Evolutionary conservation across 768 basidiomycete species (phyloP).

Genomic region (Flagelloscypha sp.): DNA sequence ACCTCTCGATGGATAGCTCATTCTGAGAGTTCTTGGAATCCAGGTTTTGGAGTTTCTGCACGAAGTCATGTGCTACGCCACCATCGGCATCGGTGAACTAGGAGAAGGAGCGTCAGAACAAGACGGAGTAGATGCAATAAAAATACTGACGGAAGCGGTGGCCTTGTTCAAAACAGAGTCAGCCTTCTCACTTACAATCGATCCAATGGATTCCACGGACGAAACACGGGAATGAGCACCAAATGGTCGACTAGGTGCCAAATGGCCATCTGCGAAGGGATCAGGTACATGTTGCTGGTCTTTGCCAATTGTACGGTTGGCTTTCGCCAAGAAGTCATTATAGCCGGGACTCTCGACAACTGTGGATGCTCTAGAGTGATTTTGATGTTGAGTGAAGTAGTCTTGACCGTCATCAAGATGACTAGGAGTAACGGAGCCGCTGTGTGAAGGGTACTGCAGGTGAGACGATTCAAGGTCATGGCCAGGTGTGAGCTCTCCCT

Average conservation of each 20-base stretch:
- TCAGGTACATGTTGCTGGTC: conserved; percentile 75
- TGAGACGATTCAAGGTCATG: conserved; percentile 29
- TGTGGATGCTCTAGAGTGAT: conserved; percentile 21
- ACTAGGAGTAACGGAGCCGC: conserved; percentile 16
- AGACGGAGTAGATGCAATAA: conserved; percentile 3
- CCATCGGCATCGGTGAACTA: conserved; percentile 94
- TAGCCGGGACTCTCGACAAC: conserved; percentile 36
- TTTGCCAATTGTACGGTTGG: conserved; percentile 74
- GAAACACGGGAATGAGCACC: conserved; percentile 71
- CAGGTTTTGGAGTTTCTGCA: conserved; percentile 71
- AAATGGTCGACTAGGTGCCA: conserved; percentile 65
- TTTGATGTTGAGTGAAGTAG: conserved; percentile 34
- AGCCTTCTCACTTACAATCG: conserved; percentile 85
- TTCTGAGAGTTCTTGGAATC: conserved; percentile 83
- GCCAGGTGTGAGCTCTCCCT: conserved; percentile 42
- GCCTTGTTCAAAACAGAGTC: conserved; percentile 93
- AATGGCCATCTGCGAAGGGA: conserved; percentile 68
- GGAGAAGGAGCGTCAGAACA: conserved; percentile 3
- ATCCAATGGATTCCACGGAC: conserved; percentile 86
- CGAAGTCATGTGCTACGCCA: conserved; percentile 84
- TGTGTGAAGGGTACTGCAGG: conserved; percentile 22
- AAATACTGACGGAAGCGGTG: conserved; percentile 62
- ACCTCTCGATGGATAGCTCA: conserved; percentile 89
- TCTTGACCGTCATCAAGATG: conserved; percentile 40
- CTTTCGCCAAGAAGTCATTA: conserved; percentile 75